A percentile compares a stretch with the other conserved stretches of the same genome.
Conservation (phyloP, 148 eudicot genomes). For the Nepenthes mirabilis region DNA sequence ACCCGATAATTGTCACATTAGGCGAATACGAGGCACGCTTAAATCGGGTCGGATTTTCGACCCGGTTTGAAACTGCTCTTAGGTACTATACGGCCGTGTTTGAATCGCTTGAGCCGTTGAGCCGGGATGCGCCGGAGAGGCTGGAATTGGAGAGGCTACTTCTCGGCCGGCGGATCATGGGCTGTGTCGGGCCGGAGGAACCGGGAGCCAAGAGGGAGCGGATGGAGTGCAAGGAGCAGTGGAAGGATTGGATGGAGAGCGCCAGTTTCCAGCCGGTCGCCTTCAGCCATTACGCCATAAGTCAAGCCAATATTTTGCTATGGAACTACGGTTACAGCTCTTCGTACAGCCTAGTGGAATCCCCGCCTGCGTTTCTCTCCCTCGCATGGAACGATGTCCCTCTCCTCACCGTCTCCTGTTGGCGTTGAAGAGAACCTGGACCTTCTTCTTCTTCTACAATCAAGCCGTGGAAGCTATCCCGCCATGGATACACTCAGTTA, state of each 20-base stretch:
- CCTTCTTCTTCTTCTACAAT: too few relatives aligned
- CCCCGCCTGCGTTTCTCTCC: constrained; percentile 58
- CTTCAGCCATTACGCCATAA: constrained; percentile 69
- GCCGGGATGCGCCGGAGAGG: constrained; percentile 53
- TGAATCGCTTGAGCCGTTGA: constrained; percentile 68
- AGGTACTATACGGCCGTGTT: constrained; percentile 54
- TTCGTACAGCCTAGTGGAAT: constrained; percentile 35
- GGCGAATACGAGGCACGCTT: constrained; percentile 81
- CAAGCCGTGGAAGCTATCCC: too few relatives aligned
- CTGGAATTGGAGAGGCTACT: constrained; percentile 38
- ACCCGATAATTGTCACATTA: constrained; percentile 54
- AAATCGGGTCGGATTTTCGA: constrained; percentile 42
- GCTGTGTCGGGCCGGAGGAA: constrained; percentile 39
- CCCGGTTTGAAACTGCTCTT: constrained; percentile 48
- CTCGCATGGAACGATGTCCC: constrained; percentile 75
- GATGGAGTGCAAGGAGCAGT: constrained; percentile 55
- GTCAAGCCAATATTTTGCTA: constrained; percentile 69
- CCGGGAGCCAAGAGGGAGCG: constrained; percentile 36
- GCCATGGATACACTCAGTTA: too few relatives aligned
- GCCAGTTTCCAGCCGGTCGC: constrained; percentile 54
- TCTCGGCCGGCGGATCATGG: constrained; percentile 50
- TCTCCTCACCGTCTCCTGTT: constrained; percentile 72
- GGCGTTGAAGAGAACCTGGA: constrained; percentile 31
- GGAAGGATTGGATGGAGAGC: constrained; percentile 52
- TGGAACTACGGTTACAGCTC: constrained; percentile 73